phyloP scores from a whole-genome alignment of 345 rosid species.

The Lumnitzera littorea region DNA sequence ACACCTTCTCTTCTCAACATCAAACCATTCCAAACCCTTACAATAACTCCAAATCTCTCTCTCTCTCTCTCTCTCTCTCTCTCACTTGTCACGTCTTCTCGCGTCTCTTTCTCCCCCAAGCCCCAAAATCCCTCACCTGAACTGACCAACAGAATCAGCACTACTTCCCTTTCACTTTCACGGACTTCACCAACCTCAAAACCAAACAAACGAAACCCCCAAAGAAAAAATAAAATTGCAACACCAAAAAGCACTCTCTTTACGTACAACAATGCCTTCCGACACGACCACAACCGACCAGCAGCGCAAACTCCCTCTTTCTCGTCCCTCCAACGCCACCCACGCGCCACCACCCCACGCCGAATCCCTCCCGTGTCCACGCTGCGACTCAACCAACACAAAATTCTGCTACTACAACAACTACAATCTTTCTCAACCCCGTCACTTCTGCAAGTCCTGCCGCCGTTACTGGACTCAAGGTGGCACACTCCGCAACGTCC shows the following conservation, averaged over 20 bases:
- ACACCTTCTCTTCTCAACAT: too few relatives aligned
- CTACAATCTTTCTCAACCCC: slow-evolving; percentile 62
- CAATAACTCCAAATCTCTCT: neutral
- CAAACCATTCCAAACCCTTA: too few relatives aligned
- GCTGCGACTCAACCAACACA: slow-evolving; percentile 49
- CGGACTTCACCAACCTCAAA: neutral
- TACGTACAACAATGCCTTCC: slow-evolving; percentile 19
- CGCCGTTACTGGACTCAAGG: slow-evolving; percentile 78
- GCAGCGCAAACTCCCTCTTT: slow-evolving; percentile 3
- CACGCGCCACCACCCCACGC: slow-evolving; percentile 22
- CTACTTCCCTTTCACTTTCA: neutral
- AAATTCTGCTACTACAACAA: slow-evolving; percentile 69
- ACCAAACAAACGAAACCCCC: neutral
- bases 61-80: slow-evolving; percentile 6
- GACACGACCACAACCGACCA: slow-evolving; percentile 16
- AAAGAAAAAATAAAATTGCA: too few relatives aligned
- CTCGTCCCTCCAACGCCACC: slow-evolving; percentile 1
- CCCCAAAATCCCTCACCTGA: too few relatives aligned
- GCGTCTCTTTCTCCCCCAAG: neutral
- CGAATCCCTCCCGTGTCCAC: slow-evolving; percentile 46
- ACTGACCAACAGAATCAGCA: neutral
- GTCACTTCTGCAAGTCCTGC: slow-evolving; percentile 61
- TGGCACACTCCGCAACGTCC: slow-evolving; percentile 61
- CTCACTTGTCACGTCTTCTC: neutral
- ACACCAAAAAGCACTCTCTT: neutral